These are phyloP conservation scores for Antonospora locustae DNA, from an alignment of 371 early-diverging fungal species.

Conservation along the genomic window DNA sequence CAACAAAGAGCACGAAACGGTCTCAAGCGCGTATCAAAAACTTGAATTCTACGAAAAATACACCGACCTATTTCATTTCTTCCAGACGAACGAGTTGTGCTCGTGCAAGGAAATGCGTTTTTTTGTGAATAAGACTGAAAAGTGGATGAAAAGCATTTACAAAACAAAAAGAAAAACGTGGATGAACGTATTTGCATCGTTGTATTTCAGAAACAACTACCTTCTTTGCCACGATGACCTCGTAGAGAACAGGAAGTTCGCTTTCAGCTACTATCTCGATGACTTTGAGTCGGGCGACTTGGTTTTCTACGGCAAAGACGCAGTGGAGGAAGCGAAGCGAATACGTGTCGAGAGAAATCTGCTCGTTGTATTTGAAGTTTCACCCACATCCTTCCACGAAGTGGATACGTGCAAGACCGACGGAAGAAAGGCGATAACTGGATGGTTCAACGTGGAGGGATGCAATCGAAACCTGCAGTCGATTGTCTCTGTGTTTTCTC, in stretches of 20 bases:
- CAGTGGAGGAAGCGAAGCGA: slow-evolving; percentile 28
- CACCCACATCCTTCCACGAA: slow-evolving; percentile 50
- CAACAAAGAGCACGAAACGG: slow-evolving; percentile 4
- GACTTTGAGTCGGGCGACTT: slow-evolving; percentile 43
- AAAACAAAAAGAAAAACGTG: neutral
- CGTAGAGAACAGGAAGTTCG: slow-evolving; percentile 45
- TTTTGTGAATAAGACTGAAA: slow-evolving; percentile 34
- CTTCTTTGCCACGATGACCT: slow-evolving; percentile 54
- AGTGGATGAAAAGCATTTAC: slow-evolving; percentile 15
- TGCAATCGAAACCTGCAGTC: neutral
- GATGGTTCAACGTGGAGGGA: slow-evolving; percentile 46
- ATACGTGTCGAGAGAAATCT: slow-evolving; percentile 44
- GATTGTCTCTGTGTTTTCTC: neutral
- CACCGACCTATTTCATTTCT: slow-evolving; percentile 52
- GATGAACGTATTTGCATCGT: slow-evolving; percentile 51
- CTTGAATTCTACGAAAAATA: slow-evolving; percentile 31
- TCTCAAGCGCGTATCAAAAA: neutral
- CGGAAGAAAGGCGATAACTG: slow-evolving; percentile 51
- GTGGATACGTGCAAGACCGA: slow-evolving; percentile 33
- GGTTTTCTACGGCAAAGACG: slow-evolving; percentile 46
- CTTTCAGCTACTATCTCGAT: slow-evolving; percentile 53
- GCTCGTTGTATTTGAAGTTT: slow-evolving; percentile 54
- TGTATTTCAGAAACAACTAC: slow-evolving; percentile 46
- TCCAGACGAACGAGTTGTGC: slow-evolving; percentile 50
- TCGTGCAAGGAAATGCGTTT: slow-evolving; percentile 15